Conservation (phyloP, 495 filamentous ascomycete species). For the Trichodelitschia bisporula region DNA sequence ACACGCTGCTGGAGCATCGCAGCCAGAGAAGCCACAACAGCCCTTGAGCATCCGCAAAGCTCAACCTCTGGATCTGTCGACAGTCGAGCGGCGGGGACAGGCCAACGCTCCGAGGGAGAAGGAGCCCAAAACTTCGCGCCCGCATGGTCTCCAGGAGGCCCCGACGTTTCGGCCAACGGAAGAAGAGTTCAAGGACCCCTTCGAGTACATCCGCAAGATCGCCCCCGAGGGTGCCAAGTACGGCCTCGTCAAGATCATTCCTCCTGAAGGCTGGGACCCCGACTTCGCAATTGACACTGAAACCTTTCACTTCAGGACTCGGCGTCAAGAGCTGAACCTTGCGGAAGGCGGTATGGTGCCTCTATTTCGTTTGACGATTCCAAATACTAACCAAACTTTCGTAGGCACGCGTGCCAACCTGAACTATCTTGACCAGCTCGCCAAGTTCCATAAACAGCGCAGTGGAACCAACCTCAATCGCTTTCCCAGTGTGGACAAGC, state of each 20-base stretch:
- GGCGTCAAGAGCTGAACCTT: constrained; percentile 92
- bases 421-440: constrained; percentile 83
- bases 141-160: constrained; percentile 69
- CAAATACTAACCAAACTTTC: not conserved
- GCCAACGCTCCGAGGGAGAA: constrained; percentile 50
- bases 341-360: constrained; percentile 69
- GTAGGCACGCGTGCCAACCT: constrained; percentile 81
- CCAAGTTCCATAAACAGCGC: constrained; percentile 85
- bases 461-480: constrained; percentile 79
- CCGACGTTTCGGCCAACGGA: constrained; percentile 76
- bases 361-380: constrained; percentile 3
- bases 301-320: constrained; percentile 91
- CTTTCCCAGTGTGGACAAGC: constrained; percentile 91
- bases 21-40: constrained; percentile 4
- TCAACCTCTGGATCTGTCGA: constrained; percentile 56
- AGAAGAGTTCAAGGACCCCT: constrained; percentile 85
- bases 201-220: constrained; percentile 81
- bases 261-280: constrained; percentile 82
- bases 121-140: constrained; percentile 46
- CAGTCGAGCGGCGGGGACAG: constrained; percentile 75
- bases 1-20: not conserved
- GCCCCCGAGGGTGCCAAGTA: constrained; percentile 59
- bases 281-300: constrained; percentile 91
- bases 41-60: constrained; percentile 48
- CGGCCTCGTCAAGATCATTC: constrained; percentile 85